Evolutionary conservation across 257 asterid species (phyloP), one percentile per base, ranked within the genome.

Genomic region (Solanum ahanhuiri): DNA sequence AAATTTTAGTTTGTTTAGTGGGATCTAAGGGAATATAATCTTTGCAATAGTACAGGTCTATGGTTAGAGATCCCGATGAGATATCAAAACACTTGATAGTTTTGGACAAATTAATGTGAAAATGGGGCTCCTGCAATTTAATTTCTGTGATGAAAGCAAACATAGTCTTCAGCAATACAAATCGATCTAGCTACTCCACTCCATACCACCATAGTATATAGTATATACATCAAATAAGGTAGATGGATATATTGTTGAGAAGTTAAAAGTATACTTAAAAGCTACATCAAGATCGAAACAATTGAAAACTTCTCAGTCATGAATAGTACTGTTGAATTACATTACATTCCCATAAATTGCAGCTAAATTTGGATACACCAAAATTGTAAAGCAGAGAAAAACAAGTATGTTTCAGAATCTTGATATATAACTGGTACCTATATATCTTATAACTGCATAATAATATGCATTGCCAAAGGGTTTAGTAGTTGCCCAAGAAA

Each of bases 401-500:
- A 84, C 11, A 31, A 22, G n/a, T 48, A 39, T 43, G 73, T 30
- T 33, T 54, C 67, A 51, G 51, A 85, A 82, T 81, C 86, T 79
- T 37, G 34, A 41, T 70, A 63, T n/a, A 66, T 28, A 31, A 64
- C 37, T 45, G 81, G 54, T 58, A 45, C 69, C 34, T 20, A 35
- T 12, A 58, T 86, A 75, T 48, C 85, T 67, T 33, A 23, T 72
- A 72, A 54, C 31, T 30, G 82, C 51, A 75, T 82, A 81, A 39
- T 37, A 6, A 28, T 51, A 51, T 86, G 86, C 89, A 88, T 87
- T 93, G 94, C 95, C 95, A 91, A 93, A 93, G 95, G 95, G 73
- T 90, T 30, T 79, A 54, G 83, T 85, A 90, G 95, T 89, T 93
- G 94, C 95, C 95, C 95, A 89, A 87, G 30, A 48, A 73, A 81